phyloP scores from a whole-genome alignment of 192 early-diverging fungal species.

The Podila horticola region DNA sequence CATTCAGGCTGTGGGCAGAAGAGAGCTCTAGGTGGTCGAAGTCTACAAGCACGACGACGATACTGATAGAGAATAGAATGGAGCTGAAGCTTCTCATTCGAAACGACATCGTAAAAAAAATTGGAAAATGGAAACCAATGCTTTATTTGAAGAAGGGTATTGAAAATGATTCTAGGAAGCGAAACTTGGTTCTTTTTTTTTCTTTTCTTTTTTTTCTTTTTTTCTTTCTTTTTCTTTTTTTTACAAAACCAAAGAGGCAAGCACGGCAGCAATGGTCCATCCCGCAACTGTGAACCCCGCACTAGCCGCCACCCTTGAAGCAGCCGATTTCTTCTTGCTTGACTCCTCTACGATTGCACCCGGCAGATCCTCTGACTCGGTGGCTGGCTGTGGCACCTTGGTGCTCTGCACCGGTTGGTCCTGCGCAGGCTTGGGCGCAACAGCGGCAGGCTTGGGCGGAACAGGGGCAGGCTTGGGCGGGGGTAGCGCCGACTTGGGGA shows the following conservation, averaged over 20 bases:
- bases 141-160: no score
- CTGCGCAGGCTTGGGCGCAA: not conserved
- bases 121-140: no score
- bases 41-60: no score
- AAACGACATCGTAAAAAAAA: no score
- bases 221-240: not conserved
- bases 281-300: not conserved
- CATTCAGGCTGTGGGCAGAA: no score
- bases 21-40: no score
- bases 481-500: not conserved
- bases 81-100: no score
- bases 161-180: no score
- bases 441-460: not conserved
- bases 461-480: not conserved
- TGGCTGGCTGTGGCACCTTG: not conserved
- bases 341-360: not conserved
- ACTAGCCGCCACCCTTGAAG: not conserved
- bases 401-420: not conserved
- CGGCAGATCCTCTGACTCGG: not conserved
- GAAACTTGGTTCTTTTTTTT: no score
- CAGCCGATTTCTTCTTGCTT: not conserved
- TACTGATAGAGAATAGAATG: no score
- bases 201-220: no score
- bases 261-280: not conserved
- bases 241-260: not conserved